These are phyloP conservation scores for Diaporthe velutina DNA, from an alignment of 2,329 filamentous ascomycete species.

Conservation along the genomic window DNA sequence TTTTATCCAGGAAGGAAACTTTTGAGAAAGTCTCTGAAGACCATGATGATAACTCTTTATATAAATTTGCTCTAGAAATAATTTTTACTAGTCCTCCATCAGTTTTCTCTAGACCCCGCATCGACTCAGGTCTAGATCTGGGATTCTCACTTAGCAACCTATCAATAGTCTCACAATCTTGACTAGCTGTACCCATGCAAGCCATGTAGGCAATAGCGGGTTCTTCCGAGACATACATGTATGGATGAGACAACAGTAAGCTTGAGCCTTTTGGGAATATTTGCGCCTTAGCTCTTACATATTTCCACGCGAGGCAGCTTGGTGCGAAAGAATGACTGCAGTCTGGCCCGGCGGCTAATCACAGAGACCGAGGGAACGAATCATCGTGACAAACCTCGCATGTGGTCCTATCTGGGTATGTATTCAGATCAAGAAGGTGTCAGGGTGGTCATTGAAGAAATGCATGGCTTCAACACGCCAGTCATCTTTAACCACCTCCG, in stretches of 20 bases:
- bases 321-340: neutral
- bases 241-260: neutral
- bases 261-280: neutral
- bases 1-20: too few relatives aligned
- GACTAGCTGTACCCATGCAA: neutral
- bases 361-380: too few relatives aligned
- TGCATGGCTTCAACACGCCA: neutral
- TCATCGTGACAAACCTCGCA: too few relatives aligned
- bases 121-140: neutral
- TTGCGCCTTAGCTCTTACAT: neutral
- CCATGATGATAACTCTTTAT: too few relatives aligned
- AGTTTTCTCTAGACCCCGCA: neutral
- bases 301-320: neutral
- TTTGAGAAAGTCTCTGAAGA: neutral
- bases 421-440: slow-evolving; percentile 1
- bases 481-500: neutral
- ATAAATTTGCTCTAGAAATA: too few relatives aligned
- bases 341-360: too few relatives aligned
- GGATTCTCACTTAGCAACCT: neutral
- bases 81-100: too few relatives aligned
- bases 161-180: neutral
- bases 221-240: neutral
- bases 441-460: neutral
- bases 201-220: neutral
- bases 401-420: neutral